A percentile compares a stretch with the other conserved stretches of the same genome.
Evolutionary conservation across 306 rosid species (phyloP).

Genomic region (Ormosia semicastrata): DNA sequence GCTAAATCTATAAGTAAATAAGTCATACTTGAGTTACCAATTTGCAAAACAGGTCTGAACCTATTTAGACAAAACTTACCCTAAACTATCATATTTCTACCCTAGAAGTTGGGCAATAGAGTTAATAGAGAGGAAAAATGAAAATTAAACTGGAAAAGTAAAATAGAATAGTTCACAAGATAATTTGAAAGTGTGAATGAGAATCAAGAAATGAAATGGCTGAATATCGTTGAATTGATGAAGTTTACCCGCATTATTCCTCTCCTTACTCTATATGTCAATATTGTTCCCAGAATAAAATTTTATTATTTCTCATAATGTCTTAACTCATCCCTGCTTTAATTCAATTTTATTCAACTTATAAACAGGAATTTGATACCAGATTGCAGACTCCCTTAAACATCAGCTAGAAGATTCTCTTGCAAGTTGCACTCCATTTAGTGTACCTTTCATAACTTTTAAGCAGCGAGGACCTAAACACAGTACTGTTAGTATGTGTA

Average conservation of each 20-base stretch:
- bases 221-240: slow-evolving; percentile 34
- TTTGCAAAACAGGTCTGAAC: no score
- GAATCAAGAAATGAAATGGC: slow-evolving; percentile 25
- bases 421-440: slow-evolving; percentile 41
- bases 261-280: not conserved
- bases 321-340: slow-evolving; percentile 21
- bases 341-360: slow-evolving; percentile 25
- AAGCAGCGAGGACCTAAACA: slow-evolving; percentile 25
- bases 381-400: slow-evolving; percentile 25
- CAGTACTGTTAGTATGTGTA: slow-evolving; percentile 30
- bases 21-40: no score
- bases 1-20: no score
- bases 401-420: slow-evolving; percentile 41
- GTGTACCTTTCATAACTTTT: slow-evolving; percentile 37
- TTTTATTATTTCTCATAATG: not conserved
- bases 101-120: no score
- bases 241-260: not conserved
- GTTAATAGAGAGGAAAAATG: no score
- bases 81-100: no score
- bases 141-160: no score
- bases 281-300: slow-evolving; percentile 1
- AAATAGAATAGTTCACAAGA: no score
- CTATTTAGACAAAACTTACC: no score
- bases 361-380: slow-evolving; percentile 49
- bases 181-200: not conserved